These are phyloP conservation scores for Cardamine chenopodiifolia DNA, from an alignment of 345 rosid species.

Conservation along the genomic window DNA sequence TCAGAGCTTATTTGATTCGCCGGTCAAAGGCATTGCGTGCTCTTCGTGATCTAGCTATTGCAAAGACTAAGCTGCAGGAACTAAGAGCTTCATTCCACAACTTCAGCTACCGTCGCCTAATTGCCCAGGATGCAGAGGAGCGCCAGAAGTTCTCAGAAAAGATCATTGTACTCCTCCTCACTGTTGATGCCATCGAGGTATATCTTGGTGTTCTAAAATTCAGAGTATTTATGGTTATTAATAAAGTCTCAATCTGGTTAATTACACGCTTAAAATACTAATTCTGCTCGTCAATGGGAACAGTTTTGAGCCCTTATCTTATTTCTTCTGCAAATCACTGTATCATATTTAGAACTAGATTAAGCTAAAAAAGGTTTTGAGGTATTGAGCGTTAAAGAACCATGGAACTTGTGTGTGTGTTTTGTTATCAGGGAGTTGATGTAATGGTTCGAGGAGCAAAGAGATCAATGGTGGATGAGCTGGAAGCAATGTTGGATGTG, in stretches of 20 bases:
- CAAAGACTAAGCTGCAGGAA: slow-evolving; percentile 91
- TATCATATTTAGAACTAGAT: neutral
- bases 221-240: neutral
- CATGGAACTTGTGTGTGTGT: slow-evolving; percentile 6
- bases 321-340: neutral
- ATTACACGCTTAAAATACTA: neutral
- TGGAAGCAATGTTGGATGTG: slow-evolving; percentile 89
- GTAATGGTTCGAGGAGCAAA: slow-evolving; percentile 77
- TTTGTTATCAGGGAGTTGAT: slow-evolving; percentile 71
- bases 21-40: slow-evolving; percentile 84
- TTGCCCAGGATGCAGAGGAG: slow-evolving; percentile 79
- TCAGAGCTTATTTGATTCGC: slow-evolving; percentile 78
- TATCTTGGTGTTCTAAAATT: neutral
- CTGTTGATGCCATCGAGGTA: slow-evolving; percentile 98
- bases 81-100: slow-evolving; percentile 74
- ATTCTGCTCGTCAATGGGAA: neutral
- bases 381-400: neutral
- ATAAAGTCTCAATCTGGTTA: neutral
- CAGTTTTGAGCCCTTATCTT: neutral
- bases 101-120: slow-evolving; percentile 74
- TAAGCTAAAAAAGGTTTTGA: neutral
- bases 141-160: slow-evolving; percentile 79
- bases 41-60: slow-evolving; percentile 86
- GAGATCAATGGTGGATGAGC: slow-evolving; percentile 85
- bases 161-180: slow-evolving; percentile 90